Evolutionary conservation across 2,329 filamentous ascomycete genomes (phyloP), one percentile per base, ranked within the genome.

Genomic region (Fusarium ambrosium): DNA sequence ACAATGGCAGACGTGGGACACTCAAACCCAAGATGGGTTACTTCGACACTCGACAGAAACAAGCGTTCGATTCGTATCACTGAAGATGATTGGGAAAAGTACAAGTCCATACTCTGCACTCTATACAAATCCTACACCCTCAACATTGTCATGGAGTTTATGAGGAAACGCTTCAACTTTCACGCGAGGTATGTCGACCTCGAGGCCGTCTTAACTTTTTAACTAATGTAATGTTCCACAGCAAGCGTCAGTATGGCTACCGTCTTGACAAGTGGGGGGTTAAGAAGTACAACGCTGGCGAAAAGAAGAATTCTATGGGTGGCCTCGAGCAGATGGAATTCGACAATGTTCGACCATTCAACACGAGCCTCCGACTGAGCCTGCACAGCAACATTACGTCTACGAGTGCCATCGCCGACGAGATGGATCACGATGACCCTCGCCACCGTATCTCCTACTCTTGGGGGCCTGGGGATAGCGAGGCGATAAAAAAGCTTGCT

Each of bases 241-340:
- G 80, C 22, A 80, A 79, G 48, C 79, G 81, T 4, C 81, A 82
- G 37, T 79, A 78, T 58, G 76, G 80, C 16, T 81, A 82, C 56
- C 74, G 77, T 18, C 75, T 82, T 14, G 73, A 79, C 22, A 77
- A 78, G 45, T 80, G 79, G 75, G 65, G 62, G 7, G 60, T 77
- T 22, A 74, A 37, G 43, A 82, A 82, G 51, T 82, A 82, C 59
- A 71, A 71, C 27, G 53, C 68, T 4, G 53, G 37, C 37, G 77
- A 78, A 5, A 78, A 78, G 62, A 72, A 62, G 51, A 22, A 43
- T 18, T 32, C 53, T 24, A 59, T 43, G 29, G 60, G 55, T 24
- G 45, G 62, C 6, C 41, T 70, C 14, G 68, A 61, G 18, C 48
- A 74, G 27, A 55, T 55, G 51, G 51, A 55, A 32, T 55, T 55